These are phyloP conservation scores for Termitomyces sp. DNA, from an alignment of 768 basidiomycete genomes.

Conservation along the genomic window DNA sequence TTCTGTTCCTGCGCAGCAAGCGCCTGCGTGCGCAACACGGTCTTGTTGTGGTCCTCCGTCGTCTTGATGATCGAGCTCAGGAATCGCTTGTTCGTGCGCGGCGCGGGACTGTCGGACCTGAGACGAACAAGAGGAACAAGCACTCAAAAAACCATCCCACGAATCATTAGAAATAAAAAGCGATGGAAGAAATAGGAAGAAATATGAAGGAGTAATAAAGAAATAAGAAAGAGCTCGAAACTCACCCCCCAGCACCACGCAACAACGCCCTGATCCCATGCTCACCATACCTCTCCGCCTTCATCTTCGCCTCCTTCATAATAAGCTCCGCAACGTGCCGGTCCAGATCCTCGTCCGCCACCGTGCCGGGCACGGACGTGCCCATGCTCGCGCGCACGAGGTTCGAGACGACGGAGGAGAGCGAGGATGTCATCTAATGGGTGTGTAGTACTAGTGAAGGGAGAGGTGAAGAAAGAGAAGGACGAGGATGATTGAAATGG, in stretches of 20 bases:
- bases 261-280: conserved; percentile 81
- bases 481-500: no score
- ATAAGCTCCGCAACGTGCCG: conserved; percentile 89
- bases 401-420: conserved; percentile 81
- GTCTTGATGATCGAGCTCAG: conserved; percentile 83
- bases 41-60: conserved; percentile 95
- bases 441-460: not conserved
- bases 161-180: no score
- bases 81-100: conserved; percentile 81
- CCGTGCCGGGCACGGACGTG: conserved; percentile 47
- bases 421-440: conserved; percentile 41
- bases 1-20: conserved; percentile 72
- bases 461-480: not conserved
- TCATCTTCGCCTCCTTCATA: conserved; percentile 89
- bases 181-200: no score
- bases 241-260: conserved; percentile 43
- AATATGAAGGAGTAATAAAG: not conserved
- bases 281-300: conserved; percentile 75
- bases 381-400: conserved; percentile 81
- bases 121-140: no score
- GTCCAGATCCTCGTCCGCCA: conserved; percentile 86
- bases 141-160: no score
- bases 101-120: conserved; percentile 69
- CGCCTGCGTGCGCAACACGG: conserved; percentile 71
- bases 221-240: conserved; percentile 1